phyloP scores from a whole-genome alignment of 352 stramenopile species.

The Sclerospora graminicola region DNA sequence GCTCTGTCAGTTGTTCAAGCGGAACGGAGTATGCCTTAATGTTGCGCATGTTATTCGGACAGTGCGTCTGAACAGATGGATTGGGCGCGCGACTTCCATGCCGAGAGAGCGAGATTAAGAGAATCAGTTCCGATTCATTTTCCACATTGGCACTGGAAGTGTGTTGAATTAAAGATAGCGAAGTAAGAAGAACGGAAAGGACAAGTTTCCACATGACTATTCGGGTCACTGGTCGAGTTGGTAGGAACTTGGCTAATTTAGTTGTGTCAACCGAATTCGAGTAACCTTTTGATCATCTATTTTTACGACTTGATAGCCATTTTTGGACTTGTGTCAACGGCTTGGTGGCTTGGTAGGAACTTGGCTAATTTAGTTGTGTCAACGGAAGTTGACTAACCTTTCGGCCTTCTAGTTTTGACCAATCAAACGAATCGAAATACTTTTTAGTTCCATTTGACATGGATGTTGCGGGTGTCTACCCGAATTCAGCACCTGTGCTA shows the following conservation, averaged over 20 bases:
- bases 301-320: too few species aligned
- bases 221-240: too few species aligned
- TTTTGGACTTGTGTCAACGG: too few species aligned
- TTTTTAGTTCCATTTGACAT: slow-evolving; percentile 17
- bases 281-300: slow-evolving; percentile 3
- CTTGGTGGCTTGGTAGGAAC: too few species aligned
- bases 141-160: not conserved
- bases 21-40: slow-evolving; percentile 48
- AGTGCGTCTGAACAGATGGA: slow-evolving; percentile 44
- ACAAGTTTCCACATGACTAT: slow-evolving; percentile 19
- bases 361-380: too few species aligned
- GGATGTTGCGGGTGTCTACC: slow-evolving; percentile 46
- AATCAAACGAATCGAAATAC: slow-evolving; percentile 12
- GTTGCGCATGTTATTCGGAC: slow-evolving; percentile 56
- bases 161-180: slow-evolving; percentile 7
- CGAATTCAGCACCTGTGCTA: slow-evolving; percentile 43
- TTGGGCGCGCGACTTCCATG: slow-evolving; percentile 69
- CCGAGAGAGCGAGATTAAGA: slow-evolving; percentile 57
- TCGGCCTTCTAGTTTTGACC: slow-evolving; percentile 12
- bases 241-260: too few species aligned
- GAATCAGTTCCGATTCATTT: slow-evolving; percentile 46
- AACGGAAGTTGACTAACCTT: too few species aligned
- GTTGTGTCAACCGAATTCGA: too few species aligned
- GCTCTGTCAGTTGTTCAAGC: slow-evolving; percentile 62
- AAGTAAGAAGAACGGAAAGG: slow-evolving; percentile 13